A percentile compares a stretch with the other conserved stretches of the same genome.
phyloP scores from a whole-genome alignment of 1,284 basidiomycete genomes.

The Trametes polyzona region DNA sequence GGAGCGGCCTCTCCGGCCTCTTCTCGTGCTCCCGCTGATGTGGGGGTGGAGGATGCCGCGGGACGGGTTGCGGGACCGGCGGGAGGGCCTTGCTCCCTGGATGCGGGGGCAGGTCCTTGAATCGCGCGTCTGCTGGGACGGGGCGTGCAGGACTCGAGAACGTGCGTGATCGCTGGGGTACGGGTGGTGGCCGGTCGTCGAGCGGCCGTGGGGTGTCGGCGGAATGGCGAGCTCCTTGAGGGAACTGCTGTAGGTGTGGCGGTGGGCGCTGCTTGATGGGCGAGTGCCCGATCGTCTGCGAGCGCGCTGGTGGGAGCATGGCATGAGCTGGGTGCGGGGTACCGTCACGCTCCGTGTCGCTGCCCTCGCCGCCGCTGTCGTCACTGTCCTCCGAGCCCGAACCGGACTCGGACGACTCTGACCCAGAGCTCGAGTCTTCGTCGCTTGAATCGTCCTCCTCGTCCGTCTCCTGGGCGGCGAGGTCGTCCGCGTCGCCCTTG shows the following conservation, averaged over 20 bases:
- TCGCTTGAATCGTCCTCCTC: slow-evolving; percentile 41
- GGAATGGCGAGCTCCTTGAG: slow-evolving; percentile 8
- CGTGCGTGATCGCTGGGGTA: slow-evolving; percentile 8
- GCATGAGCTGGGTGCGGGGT: slow-evolving; percentile 15
- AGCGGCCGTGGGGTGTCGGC: slow-evolving; percentile 4
- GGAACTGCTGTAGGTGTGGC: slow-evolving; percentile 1
- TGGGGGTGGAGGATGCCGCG: background rate
- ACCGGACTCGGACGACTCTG: slow-evolving; percentile 37
- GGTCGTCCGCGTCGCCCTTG: slow-evolving; percentile 76
- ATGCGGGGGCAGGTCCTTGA: slow-evolving; percentile 19
- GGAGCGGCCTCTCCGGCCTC: slow-evolving; percentile 3
- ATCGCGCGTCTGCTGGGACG: slow-evolving; percentile 7
- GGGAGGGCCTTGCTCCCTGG: slow-evolving; percentile 11
- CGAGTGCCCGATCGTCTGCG: slow-evolving; percentile 34
- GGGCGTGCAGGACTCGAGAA: slow-evolving; percentile 3
- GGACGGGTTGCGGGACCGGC: slow-evolving; percentile 1
- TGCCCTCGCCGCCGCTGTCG: slow-evolving; percentile 39
- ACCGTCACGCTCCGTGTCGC: slow-evolving; percentile 36
- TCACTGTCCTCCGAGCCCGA: slow-evolving; percentile 41
- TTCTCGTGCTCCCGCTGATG: slow-evolving; percentile 7
- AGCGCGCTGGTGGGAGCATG: slow-evolving; percentile 23
- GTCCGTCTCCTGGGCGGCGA: slow-evolving; percentile 80
- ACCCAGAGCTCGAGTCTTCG: slow-evolving; percentile 29
- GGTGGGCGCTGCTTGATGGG: slow-evolving; percentile 14
- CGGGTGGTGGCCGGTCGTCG: slow-evolving; percentile 10